Percentiles rank a stretch among this genome's conserved stretches.
Conservation (phyloP, 331 rosid species). For the Erythrophleum ivorense region DNA sequence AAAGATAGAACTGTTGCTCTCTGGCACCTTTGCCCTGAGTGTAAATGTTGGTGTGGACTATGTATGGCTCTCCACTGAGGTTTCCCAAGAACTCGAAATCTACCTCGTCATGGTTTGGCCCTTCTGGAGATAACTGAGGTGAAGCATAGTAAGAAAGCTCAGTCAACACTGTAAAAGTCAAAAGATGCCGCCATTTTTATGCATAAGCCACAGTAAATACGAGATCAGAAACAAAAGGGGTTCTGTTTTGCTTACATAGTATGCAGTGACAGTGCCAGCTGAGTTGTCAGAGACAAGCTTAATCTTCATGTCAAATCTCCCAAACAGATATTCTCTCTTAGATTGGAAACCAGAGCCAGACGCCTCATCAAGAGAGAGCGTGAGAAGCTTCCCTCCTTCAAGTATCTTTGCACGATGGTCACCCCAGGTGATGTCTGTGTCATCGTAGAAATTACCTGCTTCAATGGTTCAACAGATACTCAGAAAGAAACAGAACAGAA, state of each 20-base stretch:
- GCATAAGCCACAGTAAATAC: too few species aligned
- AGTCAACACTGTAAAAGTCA: background rate
- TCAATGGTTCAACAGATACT: background rate
- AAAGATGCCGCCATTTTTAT: background rate
- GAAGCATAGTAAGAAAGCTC: background rate
- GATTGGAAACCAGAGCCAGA: too few species aligned
- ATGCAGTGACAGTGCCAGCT: slow-evolving; percentile 45
- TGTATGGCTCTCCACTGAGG: slow-evolving; percentile 39
- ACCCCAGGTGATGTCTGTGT: slow-evolving; percentile 33
- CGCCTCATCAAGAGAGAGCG: slow-evolving; percentile 40
- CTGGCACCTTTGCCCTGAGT: slow-evolving; percentile 35
- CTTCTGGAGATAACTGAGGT: slow-evolving; percentile 36
- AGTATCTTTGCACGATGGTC: slow-evolving; percentile 23
- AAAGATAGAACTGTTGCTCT: slow-evolving; percentile 42
- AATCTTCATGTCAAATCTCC: too few species aligned
- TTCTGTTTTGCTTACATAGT: slow-evolving; percentile 35
- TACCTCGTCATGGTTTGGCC: slow-evolving; percentile 40
- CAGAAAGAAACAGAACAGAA: slow-evolving; percentile 25
- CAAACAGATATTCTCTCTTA: too few species aligned
- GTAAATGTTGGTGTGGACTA: slow-evolving; percentile 41
- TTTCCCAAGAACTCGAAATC: slow-evolving; percentile 45
- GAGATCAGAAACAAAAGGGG: background rate
- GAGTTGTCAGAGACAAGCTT: slow-evolving; percentile 46
- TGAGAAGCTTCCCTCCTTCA: slow-evolving; percentile 15
- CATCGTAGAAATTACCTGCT: slow-evolving; percentile 28